Conservation (phyloP, 2,329 filamentous ascomycete genomes). For the Neonectria sp. region DNA sequence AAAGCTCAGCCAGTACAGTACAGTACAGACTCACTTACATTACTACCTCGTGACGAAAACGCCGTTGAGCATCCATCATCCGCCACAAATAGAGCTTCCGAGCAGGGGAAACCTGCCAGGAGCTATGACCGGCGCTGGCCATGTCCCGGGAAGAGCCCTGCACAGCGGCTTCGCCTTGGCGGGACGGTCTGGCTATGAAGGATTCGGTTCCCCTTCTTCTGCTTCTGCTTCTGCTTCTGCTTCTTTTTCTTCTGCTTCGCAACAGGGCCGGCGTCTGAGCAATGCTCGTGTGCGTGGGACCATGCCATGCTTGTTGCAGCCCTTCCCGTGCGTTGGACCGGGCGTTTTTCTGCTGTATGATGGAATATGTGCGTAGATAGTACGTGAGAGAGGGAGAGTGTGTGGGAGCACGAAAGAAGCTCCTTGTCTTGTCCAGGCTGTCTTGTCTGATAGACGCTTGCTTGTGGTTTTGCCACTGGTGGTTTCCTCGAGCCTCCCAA, state of each 20-base stretch:
- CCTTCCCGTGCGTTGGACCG: constrained; percentile 2
- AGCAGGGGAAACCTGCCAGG: constrained; percentile 35
- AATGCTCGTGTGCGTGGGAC: constrained; percentile 10
- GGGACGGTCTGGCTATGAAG: background rate
- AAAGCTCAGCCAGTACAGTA: background rate
- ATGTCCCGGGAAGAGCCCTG: background rate
- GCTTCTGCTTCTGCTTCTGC: constrained; percentile 5
- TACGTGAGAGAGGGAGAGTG: too few relatives aligned
- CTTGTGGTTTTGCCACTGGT: constrained; percentile 5
- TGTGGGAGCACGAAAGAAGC: background rate
- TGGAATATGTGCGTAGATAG: background rate
- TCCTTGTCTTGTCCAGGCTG: too few relatives aligned
- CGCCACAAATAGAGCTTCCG: constrained; percentile 24
- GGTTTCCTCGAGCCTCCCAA: constrained; percentile 17
- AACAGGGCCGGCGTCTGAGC: constrained; percentile 11
- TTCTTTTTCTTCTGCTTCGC: constrained; percentile 9
- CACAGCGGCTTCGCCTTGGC: background rate
- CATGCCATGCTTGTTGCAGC: constrained; percentile 7
- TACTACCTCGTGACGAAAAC: constrained; percentile 16
- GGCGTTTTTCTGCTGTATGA: background rate
- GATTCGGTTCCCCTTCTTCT: constrained; percentile 19
- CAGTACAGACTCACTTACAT: too few relatives aligned
- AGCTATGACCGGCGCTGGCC: constrained; percentile 33
- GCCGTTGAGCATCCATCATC: constrained; percentile 19
- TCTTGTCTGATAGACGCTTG: background rate